A percentile compares a stretch with the other conserved stretches of the same genome.
Evolutionary conservation across 352 stramenopile genomes (phyloP).

Genomic region (Plasmopara viticola): DNA sequence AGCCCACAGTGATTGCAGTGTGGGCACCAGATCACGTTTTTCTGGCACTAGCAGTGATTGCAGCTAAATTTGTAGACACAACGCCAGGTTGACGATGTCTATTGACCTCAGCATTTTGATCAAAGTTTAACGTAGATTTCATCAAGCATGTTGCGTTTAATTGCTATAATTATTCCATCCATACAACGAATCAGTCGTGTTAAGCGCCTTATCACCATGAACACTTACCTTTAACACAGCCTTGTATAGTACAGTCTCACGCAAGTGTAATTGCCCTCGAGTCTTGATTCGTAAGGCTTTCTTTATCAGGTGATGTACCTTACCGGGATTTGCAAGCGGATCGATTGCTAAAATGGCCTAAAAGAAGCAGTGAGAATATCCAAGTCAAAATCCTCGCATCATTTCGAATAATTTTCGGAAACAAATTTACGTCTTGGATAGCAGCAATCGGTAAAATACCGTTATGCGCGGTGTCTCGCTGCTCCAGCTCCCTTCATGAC

Average conservation of each 20-base stretch:
- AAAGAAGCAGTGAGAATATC: neutral
- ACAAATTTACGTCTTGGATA: conserved; percentile 13
- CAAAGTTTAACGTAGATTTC: conserved; percentile 76
- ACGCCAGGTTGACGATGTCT: conserved; percentile 23
- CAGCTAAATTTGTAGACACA: conserved; percentile 4
- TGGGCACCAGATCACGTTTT: no score
- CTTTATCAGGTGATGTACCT: conserved; percentile 27
- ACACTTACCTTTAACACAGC: conserved; percentile 38
- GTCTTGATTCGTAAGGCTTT: conserved; percentile 41
- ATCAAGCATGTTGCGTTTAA: conserved; percentile 65
- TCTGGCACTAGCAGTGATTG: neutral
- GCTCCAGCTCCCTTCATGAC: conserved; percentile 44
- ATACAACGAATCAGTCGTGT: neutral
- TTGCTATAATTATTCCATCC: conserved; percentile 23
- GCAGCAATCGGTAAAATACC: conserved; percentile 38
- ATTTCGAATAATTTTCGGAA: neutral
- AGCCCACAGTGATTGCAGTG: no score
- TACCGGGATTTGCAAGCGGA: conserved; percentile 33
- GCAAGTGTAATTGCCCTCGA: conserved; percentile 35
- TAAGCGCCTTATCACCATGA: neutral
- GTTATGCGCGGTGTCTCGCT: conserved; percentile 36
- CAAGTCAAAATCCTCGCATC: neutral
- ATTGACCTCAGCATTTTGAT: conserved; percentile 50
- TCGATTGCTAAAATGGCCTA: conserved; percentile 37
- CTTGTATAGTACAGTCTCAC: conserved; percentile 53